Evolutionary conservation across 1,284 basidiomycete genomes (phyloP).

Genomic region (Ganoderma meredithae): DNA sequence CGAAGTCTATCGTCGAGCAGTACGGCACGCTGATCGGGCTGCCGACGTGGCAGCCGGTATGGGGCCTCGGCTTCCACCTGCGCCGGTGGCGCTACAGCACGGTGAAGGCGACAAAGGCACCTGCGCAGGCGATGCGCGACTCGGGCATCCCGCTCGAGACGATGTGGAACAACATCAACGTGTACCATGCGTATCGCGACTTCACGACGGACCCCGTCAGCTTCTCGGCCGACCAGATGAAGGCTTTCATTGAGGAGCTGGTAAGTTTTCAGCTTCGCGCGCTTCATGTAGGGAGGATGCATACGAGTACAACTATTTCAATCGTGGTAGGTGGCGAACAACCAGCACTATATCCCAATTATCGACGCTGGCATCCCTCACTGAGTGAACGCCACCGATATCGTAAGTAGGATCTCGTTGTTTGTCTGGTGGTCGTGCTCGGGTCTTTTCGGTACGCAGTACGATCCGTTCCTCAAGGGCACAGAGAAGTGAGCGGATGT

Average conservation of each 20-base stretch:
- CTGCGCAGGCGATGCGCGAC: slow-evolving; percentile 63
- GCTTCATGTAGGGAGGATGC: not conserved
- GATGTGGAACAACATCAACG: slow-evolving; percentile 83
- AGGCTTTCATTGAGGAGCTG: slow-evolving; percentile 64
- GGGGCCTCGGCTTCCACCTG: slow-evolving; percentile 77
- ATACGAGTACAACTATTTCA: not conserved
- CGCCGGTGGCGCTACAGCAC: slow-evolving; percentile 56
- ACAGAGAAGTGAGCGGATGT: slow-evolving; percentile 44
- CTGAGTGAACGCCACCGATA: slow-evolving; percentile 46
- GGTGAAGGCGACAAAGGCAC: slow-evolving; percentile 47
- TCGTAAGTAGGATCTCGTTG: slow-evolving; percentile 42
- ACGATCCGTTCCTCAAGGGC: slow-evolving; percentile 55
- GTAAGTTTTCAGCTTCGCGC: slow-evolving; percentile 44
- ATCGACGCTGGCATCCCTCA: slow-evolving; percentile 47
- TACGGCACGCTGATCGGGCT: slow-evolving; percentile 68
- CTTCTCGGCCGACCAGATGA: slow-evolving; percentile 65
- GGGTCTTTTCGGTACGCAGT: slow-evolving; percentile 40
- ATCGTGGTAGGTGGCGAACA: slow-evolving; percentile 37
- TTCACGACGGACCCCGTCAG: slow-evolving; percentile 76
- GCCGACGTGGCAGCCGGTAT: slow-evolving; percentile 72
- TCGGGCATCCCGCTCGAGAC: slow-evolving; percentile 73
- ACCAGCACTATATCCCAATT: slow-evolving; percentile 50
- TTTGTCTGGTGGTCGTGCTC: slow-evolving; percentile 21
- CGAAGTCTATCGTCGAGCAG: slow-evolving; percentile 71
- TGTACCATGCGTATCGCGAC: slow-evolving; percentile 71